Evolutionary conservation across 352 stramenopile species (phyloP), one percentile per base, ranked within the genome.

Genomic region (Phytophthora ramorum): DNA sequence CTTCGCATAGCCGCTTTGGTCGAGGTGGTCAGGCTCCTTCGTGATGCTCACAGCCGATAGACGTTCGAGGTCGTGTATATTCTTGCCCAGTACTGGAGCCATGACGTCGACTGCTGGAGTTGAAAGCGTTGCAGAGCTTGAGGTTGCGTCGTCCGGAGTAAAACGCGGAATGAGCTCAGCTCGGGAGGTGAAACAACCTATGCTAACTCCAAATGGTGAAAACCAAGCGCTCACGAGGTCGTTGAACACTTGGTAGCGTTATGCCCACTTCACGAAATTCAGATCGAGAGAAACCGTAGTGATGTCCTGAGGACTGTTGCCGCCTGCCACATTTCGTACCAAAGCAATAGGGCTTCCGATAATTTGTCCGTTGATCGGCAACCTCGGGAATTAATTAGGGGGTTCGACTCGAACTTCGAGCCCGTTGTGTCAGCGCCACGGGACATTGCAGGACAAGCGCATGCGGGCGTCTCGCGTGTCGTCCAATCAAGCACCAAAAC

Each of bases 51-150:
- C 32, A 35, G 56, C 56, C 12, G 45, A 63, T 3, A 63, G 47
- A 19, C 56, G 56, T 43, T 63, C 56, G 9, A 63, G 45, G 24
- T 63, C 56, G 32, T 63, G 37, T 7, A 63, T 34, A 1, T 56
- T 50, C 45, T 49, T 63, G 13, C 13, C 19, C n/a, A 54, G 20
- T 30, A 44, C 8, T 14, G 55, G 44, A 32, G 55, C 32, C 56
- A 63, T 66, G 22, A 12, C 20, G 14, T 14, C 19, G 20, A 19
- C 38, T 52, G 7, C 7, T 1, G 16, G 7, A 44, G 37, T 24
- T 22, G 38, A 45, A 22, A 9, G 38, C 7, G 38, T 17, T 45
- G 14, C 16, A 17, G 17, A 3, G 19, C 35, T 54, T 14, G n/a
- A 34, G 52, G n/a, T 55, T 56, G 56, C 22, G 43, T 22, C 12